Evolutionary conservation across 192 early-diverging fungal genomes (phyloP), one percentile per base, ranked within the genome.

Genomic region (Rhizophagus sp.): DNA sequence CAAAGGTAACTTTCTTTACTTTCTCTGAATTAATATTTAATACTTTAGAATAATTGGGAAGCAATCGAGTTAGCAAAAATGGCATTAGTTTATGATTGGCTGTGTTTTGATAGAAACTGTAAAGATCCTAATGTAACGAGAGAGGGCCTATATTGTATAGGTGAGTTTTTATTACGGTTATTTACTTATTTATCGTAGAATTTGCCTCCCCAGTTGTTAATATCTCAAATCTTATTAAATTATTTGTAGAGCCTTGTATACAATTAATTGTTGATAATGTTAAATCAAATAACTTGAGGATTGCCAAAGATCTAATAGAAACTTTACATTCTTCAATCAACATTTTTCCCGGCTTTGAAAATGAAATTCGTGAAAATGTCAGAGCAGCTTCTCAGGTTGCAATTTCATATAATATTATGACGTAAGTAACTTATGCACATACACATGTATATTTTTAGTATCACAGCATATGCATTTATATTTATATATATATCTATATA

Each of bases 281-380:
- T 11, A 24, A 30, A 15, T 5, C 9, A 11, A 73, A n/a, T 30
- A 24, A 19, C 47, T 8, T n/a, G 4, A 15, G 13, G 33, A 13
- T 52, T 24, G 41, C 11, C n/a, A 24, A 24, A 30, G 71, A 73
- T 30, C 5, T 73, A 27, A 30, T 73, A n/a, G 47, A 52, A 25
- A 27, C 13, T 13, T 12, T 73, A 25, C 10, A 24, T 39, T 13
- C 24, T 30, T 50, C 71, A 27, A 50, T 73, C n/a, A 50, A 30
- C 25, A 50, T 73, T 4, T 19, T 50, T 73, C 71, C 49, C 24
- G 44, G 47, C 11, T 19, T 73, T 73, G 71, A 73, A 3, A 24
- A 17, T 50, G 71, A 73, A 73, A 11, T 73, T 73, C 71, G 71
- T 50, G 71, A 73, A 25, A 73, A 73, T 49, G 24, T 73, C 15